These are phyloP conservation scores for Daldinia concentrica DNA, from an alignment of 495 filamentous ascomycete genomes.

Conservation along the genomic window DNA sequence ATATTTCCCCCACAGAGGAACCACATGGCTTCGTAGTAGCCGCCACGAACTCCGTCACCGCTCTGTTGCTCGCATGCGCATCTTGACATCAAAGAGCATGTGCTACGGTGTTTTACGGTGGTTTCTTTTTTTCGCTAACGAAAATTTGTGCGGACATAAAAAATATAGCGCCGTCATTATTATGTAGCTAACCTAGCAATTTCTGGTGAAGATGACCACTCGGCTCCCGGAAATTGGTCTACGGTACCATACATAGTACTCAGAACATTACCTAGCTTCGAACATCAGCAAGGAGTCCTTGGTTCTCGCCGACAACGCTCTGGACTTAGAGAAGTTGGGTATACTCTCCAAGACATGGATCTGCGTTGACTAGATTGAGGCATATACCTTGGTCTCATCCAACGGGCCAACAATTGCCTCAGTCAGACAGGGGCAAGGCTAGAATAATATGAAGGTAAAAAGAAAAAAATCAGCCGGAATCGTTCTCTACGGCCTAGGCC, in stretches of 20 bases:
- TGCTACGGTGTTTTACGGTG: neutral
- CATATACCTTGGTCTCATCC: slow-evolving; percentile 26
- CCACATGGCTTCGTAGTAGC: slow-evolving; percentile 34
- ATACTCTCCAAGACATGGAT: slow-evolving; percentile 19
- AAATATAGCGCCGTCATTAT: slow-evolving; percentile 10
- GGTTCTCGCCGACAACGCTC: slow-evolving; percentile 34
- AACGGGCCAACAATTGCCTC: slow-evolving; percentile 34
- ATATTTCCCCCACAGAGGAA: slow-evolving; percentile 31
- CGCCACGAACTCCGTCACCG: slow-evolving; percentile 33
- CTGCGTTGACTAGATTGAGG: slow-evolving; percentile 35
- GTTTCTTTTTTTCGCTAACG: neutral
- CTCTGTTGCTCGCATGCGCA: slow-evolving; percentile 27
- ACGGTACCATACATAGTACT: neutral
- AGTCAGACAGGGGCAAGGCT: slow-evolving; percentile 27
- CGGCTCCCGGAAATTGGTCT: neutral
- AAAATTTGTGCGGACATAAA: neutral
- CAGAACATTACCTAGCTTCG: neutral
- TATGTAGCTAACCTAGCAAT: neutral
- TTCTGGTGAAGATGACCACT: neutral
- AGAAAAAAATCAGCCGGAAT: slow-evolving; percentile 35
- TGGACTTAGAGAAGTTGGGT: slow-evolving; percentile 15
- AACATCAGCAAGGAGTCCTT: slow-evolving; percentile 1
- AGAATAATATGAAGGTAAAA: slow-evolving; percentile 22
- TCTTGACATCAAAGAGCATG: slow-evolving; percentile 15
- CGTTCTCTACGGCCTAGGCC: slow-evolving; percentile 16